These are phyloP conservation scores for Sporothrix mexicana DNA, from an alignment of 2,329 filamentous ascomycete genomes.

Conservation along the genomic window DNA sequence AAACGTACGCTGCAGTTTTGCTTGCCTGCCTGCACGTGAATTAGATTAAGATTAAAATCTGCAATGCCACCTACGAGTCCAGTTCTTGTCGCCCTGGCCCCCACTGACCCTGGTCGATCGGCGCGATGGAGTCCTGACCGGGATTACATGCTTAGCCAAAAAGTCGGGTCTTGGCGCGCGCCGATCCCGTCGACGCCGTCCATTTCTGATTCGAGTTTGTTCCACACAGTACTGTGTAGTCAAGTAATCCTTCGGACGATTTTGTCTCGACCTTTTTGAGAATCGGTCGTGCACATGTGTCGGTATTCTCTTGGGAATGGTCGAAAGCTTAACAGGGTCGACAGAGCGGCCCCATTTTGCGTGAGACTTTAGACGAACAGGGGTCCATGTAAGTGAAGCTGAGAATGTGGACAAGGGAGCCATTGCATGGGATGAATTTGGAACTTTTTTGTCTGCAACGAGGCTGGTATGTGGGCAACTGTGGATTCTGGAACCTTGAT, in stretches of 20 bases:
- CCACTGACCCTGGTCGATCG: not conserved
- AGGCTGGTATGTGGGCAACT: too few species aligned
- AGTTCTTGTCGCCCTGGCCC: not conserved
- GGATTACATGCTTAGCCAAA: not conserved
- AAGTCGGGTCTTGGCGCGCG: slow-evolving; percentile 5
- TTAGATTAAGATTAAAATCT: slow-evolving; percentile 11
- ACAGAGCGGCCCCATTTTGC: not conserved
- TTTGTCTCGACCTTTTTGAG: too few species aligned
- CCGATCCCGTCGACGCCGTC: not conserved
- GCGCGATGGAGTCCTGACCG: slow-evolving; percentile 2
- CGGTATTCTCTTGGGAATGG: slow-evolving; percentile 10
- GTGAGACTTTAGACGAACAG: not conserved
- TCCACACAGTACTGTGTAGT: too few species aligned
- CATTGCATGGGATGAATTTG: too few species aligned
- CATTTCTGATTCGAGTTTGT: too few species aligned
- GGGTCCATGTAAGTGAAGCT: not conserved
- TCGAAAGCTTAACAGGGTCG: not conserved
- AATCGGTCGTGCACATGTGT: not conserved
- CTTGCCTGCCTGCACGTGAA: not conserved
- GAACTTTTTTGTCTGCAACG: too few species aligned
- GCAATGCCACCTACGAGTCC: slow-evolving; percentile 1
- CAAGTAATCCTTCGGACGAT: too few species aligned
- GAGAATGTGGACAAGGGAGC: not conserved
- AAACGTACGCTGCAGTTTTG: not conserved
- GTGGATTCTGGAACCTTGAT: too few species aligned